Conservation (phyloP, 2,329 filamentous ascomycete species). For the Phaeosphaeria sp. region DNA sequence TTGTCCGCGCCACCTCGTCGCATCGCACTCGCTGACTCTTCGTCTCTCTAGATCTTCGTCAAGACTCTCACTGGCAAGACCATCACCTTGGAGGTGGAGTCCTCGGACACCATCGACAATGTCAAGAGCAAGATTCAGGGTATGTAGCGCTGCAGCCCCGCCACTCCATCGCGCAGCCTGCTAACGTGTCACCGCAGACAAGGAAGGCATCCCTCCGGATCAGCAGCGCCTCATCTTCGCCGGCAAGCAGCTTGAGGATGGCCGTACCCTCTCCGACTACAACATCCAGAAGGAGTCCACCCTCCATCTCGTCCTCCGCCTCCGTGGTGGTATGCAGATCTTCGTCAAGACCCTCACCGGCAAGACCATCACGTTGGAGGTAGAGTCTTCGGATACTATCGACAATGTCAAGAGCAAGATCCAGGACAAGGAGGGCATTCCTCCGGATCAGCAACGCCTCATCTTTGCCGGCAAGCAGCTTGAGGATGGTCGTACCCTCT, state of each 20-base stretch:
- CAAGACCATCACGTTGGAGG: slow-evolving; percentile 59
- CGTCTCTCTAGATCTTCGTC: slow-evolving; percentile 88
- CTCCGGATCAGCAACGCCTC: slow-evolving; percentile 64
- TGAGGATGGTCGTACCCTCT: slow-evolving; percentile 63
- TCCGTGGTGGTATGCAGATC: slow-evolving; percentile 69
- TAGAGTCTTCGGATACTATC: slow-evolving; percentile 50
- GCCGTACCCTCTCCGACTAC: slow-evolving; percentile 89
- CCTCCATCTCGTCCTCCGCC: slow-evolving; percentile 76
- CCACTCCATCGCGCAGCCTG: no score
- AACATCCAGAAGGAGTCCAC: slow-evolving; percentile 89
- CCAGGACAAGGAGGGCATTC: slow-evolving; percentile 66
- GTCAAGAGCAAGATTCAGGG: slow-evolving; percentile 95
- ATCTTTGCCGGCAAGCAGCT: slow-evolving; percentile 66
- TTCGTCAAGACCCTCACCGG: slow-evolving; percentile 68
- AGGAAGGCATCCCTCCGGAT: slow-evolving; percentile 95
- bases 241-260: slow-evolving; percentile 96
- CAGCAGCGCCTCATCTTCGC: slow-evolving; percentile 98
- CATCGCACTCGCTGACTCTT: background rate
- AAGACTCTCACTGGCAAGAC: slow-evolving; percentile 82
- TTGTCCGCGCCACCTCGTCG: background rate
- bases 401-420: slow-evolving; percentile 55
- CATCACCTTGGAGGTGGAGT: slow-evolving; percentile 72
- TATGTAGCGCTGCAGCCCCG: background rate
- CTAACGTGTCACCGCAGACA: slow-evolving; percentile 55
- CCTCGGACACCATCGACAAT: slow-evolving; percentile 90